phyloP scores from a whole-genome alignment of 352 stramenopile species.

The Phytophthora ohioensis region DNA sequence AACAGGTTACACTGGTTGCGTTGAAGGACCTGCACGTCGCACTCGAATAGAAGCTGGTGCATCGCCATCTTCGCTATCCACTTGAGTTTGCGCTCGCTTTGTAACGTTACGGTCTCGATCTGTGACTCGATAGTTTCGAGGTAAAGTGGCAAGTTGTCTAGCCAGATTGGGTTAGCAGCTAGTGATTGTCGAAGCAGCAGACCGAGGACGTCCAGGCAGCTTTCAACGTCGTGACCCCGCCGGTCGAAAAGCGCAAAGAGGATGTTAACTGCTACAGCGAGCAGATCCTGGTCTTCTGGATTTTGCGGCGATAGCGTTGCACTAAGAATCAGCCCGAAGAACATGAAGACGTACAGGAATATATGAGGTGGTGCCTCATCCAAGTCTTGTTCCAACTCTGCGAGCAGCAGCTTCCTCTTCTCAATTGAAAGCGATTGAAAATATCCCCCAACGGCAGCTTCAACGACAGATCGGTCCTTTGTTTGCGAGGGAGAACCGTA shows the following conservation, averaged over 20 bases:
- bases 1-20: conserved; percentile 8
- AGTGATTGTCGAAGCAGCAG: conserved; percentile 34
- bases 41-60: conserved; percentile 61
- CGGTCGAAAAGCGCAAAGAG: conserved; percentile 43
- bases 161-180: conserved; percentile 28
- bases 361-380: conserved; percentile 35
- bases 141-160: conserved; percentile 26
- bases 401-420: conserved; percentile 30
- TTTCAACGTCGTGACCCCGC: conserved; percentile 33
- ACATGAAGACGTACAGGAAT: conserved; percentile 42
- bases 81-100: conserved; percentile 31
- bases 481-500: not conserved
- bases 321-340: conserved; percentile 25
- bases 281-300: conserved; percentile 1
- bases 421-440: conserved; percentile 15
- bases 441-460: conserved; percentile 10
- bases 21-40: conserved; percentile 35
- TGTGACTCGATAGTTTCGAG: conserved; percentile 34
- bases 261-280: conserved; percentile 12
- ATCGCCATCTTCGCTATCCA: conserved; percentile 47
- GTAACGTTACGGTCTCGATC: conserved; percentile 32
- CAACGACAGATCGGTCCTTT: not conserved
- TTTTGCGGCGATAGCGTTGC: not conserved
- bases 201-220: conserved; percentile 36
- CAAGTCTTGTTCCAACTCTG: conserved; percentile 42